phyloP scores from a whole-genome alignment of 345 rosid genomes.

The Conringia planisiliqua region DNA sequence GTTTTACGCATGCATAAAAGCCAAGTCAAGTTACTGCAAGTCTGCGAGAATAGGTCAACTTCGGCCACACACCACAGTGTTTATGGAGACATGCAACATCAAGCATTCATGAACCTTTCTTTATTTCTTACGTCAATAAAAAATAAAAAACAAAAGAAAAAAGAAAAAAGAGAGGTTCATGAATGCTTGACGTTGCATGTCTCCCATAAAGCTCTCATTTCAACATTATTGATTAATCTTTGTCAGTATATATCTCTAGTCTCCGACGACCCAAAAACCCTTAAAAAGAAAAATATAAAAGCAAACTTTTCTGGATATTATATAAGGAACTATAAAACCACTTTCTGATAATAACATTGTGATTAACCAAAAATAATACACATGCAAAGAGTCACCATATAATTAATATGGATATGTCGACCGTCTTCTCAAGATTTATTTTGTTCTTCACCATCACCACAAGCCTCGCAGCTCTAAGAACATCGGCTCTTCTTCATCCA shows the following conservation, averaged over 20 bases:
- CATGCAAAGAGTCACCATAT: background rate
- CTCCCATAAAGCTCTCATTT: background rate
- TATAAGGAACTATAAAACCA: background rate
- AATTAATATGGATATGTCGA: background rate
- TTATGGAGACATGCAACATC: background rate
- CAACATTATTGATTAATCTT: background rate
- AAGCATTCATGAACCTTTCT: background rate
- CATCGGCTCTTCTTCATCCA: slow-evolving; percentile 9
- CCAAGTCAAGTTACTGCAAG: no score
- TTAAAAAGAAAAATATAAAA: background rate
- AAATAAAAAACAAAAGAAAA: no score
- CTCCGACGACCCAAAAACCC: background rate
- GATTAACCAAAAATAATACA: background rate
- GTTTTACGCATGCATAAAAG: no score
- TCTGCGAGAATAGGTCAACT: no score
- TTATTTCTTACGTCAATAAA: no score
- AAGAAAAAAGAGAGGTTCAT: no score
- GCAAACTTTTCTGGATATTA: background rate
- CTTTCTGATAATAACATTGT: background rate
- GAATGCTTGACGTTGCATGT: no score
- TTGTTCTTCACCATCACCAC: background rate
- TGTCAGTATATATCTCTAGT: background rate
- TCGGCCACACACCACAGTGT: background rate
- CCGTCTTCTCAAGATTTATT: background rate
- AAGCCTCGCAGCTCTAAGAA: slow-evolving; percentile 4